Base-by-base conservation (phyloP, 441 rosid genomes). In the Erodium texanum region DNA sequence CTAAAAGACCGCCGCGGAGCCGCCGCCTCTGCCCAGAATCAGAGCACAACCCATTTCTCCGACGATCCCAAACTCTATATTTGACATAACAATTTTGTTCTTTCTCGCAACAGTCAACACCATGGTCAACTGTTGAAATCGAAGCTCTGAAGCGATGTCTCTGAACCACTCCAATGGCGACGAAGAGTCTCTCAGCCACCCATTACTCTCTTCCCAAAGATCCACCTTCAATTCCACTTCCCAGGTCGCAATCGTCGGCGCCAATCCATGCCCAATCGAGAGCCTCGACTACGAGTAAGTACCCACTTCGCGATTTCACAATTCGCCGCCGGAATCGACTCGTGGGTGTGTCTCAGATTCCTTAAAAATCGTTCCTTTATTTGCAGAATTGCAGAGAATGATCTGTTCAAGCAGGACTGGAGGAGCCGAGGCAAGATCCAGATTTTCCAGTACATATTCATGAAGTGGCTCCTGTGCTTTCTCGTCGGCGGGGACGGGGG, bases 331-430 rank as follows among this genome's bases (percentile, higher is more conserved):
- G 6, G 24, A 11, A 14, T 10, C 27, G 56, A 9, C 11, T 62
- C 36, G 29, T 62, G 36, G 36, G 65, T 27, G 7, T 1, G 29
- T 4, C 36, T 36, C 61, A 19, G 6, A 62, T 62, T 27, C 15
- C 32, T 32, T 19, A 29, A 24, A 7, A 18, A 27, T 27, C 7
- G 19, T 15, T 62, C 23, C 16, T 43, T 11, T 24, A 24, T 16
- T 56, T 75, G 29, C 86, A 89, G 99, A 88, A 87, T 94, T 67
- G 63, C 79, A 7, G 98, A 94, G 78, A 94, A 92, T 74, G 96
- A 82, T 63, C 80, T 94, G 50, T 88, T 94, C 74, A 90, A 87
- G 81, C 97, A 92, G 67, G 97, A 94, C 65, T 94, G 99, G 98
- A 85, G 99, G 76, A 76, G 96, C 7, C 85, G 97, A 73, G 86